A percentile compares a stretch with the other conserved stretches of the same genome.
phyloP scores from a whole-genome alignment of 106 monocot genomes.

The Dendrobium catenatum region DNA sequence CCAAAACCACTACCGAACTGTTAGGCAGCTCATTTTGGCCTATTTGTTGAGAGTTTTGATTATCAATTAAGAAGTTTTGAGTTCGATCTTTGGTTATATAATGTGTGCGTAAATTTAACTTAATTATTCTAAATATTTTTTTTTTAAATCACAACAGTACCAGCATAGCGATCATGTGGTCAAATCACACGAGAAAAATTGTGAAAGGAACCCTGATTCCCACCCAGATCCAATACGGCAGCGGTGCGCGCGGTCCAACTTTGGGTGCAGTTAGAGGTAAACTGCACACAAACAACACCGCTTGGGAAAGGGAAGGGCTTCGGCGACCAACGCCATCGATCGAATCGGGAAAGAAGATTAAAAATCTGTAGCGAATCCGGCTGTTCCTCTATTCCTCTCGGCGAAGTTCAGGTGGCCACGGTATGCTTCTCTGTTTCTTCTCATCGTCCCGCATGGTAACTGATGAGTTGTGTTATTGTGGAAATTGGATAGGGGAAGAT shows the following conservation, averaged over 20 bases:
- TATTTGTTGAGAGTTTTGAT: no score
- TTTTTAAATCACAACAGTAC: not conserved
- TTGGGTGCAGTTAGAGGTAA: not conserved
- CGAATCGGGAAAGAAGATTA: not conserved
- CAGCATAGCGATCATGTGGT: not conserved
- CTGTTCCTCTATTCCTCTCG: not conserved
- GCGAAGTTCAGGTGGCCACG: not conserved
- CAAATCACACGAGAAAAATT: not conserved
- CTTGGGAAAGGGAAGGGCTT: not conserved
- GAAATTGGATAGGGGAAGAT: not conserved
- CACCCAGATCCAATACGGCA: not conserved
- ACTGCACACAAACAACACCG: not conserved
- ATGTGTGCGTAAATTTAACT: no score
- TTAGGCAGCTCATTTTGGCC: no score
- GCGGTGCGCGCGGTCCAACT: not conserved
- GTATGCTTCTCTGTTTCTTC: conserved; percentile 1
- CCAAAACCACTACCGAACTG: no score
- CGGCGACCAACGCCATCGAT: not conserved
- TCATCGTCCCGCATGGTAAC: not conserved
- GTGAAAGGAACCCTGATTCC: not conserved
- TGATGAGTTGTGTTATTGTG: not conserved
- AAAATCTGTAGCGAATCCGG: not conserved
- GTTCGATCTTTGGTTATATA: no score
- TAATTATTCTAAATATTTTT: no score
- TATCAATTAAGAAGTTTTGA: no score